Evolutionary conservation across 805 yeast species (phyloP).

Genomic region (Ogataea nitratoaversa): DNA sequence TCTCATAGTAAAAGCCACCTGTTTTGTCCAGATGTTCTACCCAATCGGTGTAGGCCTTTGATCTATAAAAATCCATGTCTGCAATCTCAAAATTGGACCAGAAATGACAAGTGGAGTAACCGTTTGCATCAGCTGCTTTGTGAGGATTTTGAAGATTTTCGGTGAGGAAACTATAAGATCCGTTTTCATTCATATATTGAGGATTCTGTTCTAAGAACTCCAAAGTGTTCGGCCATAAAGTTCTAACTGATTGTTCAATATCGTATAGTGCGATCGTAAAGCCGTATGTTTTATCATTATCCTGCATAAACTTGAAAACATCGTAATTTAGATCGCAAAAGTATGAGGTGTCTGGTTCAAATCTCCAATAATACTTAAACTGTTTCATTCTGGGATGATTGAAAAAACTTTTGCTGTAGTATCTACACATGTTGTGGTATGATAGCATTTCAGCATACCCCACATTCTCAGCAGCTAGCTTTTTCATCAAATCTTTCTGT

Average conservation of each 20-base stretch:
- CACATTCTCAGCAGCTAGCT: constrained; percentile 33
- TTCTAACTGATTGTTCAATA: constrained; percentile 54
- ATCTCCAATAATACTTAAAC: constrained; percentile 73
- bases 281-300: constrained; percentile 67
- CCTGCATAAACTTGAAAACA: constrained; percentile 68
- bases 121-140: constrained; percentile 34
- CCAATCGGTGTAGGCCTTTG: constrained; percentile 63
- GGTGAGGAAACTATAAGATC: constrained; percentile 49
- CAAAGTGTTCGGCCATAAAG: constrained; percentile 69
- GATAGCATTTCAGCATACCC: constrained; percentile 60
- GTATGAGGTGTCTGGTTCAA: constrained; percentile 70
- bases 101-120: constrained; percentile 69
- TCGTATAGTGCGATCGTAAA: constrained; percentile 69
- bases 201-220: constrained; percentile 54
- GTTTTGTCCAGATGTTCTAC: constrained; percentile 57
- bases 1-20: constrained; percentile 83
- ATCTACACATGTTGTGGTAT: constrained; percentile 84
- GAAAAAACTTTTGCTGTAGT: constrained; percentile 62
- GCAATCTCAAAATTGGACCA: constrained; percentile 90
- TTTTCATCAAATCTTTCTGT: constrained; percentile 34
- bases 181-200: constrained; percentile 50
- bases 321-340: constrained; percentile 71
- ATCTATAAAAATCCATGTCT: constrained; percentile 74
- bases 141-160: constrained; percentile 50
- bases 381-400: constrained; percentile 58